Conservation (phyloP, 2,329 filamentous ascomycete species). For the Lithohypha guttulata region DNA sequence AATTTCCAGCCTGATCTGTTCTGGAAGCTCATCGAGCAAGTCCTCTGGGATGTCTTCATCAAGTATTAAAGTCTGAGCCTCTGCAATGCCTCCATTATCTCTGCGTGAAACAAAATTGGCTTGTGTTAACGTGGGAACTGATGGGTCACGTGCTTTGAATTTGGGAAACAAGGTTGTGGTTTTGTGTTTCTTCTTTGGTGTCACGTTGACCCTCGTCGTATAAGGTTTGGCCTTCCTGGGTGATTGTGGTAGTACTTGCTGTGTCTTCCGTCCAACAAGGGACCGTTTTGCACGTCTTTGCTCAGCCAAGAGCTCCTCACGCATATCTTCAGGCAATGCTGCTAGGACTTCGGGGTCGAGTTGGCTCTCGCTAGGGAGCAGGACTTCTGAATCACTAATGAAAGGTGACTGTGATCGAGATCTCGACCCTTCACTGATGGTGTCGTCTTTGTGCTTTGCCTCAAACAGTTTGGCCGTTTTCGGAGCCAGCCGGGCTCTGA, state of each 20-base stretch:
- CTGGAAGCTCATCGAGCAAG: slow-evolving; percentile 73
- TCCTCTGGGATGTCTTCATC: slow-evolving; percentile 47
- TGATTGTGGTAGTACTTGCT: slow-evolving; percentile 43
- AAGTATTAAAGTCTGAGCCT: slow-evolving; percentile 13
- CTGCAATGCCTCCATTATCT: slow-evolving; percentile 22
- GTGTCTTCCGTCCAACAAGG: slow-evolving; percentile 25
- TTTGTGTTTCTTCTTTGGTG: slow-evolving; percentile 57
- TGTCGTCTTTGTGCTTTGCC: slow-evolving; percentile 7
- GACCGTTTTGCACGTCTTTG: slow-evolving; percentile 42
- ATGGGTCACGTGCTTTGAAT: slow-evolving; percentile 41
- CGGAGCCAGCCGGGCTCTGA: slow-evolving; percentile 61
- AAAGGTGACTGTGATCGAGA: slow-evolving; percentile 29
- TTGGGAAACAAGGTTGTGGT: slow-evolving; percentile 30
- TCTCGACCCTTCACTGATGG: slow-evolving; percentile 10
- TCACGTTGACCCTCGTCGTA: slow-evolving; percentile 38
- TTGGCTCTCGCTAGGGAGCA: slow-evolving; percentile 57
- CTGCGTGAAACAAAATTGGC: slow-evolving; percentile 52
- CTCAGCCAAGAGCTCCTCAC: slow-evolving; percentile 66
- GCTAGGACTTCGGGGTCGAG: slow-evolving; percentile 76
- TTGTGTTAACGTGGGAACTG: slow-evolving; percentile 55
- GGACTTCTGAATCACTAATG: slow-evolving; percentile 25
- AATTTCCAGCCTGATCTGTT: slow-evolving; percentile 68
- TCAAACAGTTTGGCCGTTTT: slow-evolving; percentile 34
- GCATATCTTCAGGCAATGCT: slow-evolving; percentile 74
- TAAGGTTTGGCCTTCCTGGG: slow-evolving; percentile 33